Evolutionary conservation across 148 eudicot genomes (phyloP).

Genomic region (Limonium bicolor): DNA sequence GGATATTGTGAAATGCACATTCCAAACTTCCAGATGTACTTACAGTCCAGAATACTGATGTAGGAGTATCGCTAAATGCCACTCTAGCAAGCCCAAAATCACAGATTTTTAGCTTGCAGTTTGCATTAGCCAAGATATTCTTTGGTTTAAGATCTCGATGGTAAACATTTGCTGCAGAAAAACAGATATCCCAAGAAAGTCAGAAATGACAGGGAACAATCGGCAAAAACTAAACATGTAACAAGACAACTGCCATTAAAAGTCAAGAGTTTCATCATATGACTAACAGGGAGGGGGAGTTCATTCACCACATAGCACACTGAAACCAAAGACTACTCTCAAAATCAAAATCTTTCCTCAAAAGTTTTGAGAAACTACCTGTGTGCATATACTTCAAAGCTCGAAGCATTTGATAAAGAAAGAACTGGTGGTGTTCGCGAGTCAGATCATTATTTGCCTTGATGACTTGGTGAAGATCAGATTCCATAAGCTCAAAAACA

Average conservation of each 20-base stretch:
- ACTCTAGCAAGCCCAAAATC: slow-evolving; percentile 95
- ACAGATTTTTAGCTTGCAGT: slow-evolving; percentile 87
- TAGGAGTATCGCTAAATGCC: slow-evolving; percentile 76
- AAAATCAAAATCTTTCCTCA: background rate
- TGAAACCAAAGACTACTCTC: background rate
- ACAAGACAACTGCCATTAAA: background rate
- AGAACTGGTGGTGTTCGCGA: slow-evolving; percentile 76
- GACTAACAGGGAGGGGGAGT: too few relatives aligned
- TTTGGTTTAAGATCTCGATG: slow-evolving; percentile 94
- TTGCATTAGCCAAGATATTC: slow-evolving; percentile 86
- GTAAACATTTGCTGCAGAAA: slow-evolving; percentile 75
- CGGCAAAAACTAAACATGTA: too few relatives aligned
- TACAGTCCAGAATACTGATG: slow-evolving; percentile 82
- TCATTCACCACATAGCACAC: background rate
- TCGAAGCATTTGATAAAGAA: slow-evolving; percentile 84
- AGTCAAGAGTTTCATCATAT: background rate
- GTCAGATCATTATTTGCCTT: slow-evolving; percentile 87
- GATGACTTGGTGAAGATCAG: slow-evolving; percentile 86
- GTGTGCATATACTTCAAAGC: slow-evolving; percentile 90
- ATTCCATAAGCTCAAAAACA: slow-evolving; percentile 92
- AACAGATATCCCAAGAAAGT: slow-evolving; percentile 1
- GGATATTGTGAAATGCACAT: background rate
- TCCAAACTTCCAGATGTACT: too few relatives aligned
- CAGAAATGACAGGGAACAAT: too few relatives aligned
- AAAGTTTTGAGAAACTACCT: slow-evolving; percentile 17